phyloP scores from a whole-genome alignment of 495 filamentous ascomycete genomes.

The Pyronema domesticum region DNA sequence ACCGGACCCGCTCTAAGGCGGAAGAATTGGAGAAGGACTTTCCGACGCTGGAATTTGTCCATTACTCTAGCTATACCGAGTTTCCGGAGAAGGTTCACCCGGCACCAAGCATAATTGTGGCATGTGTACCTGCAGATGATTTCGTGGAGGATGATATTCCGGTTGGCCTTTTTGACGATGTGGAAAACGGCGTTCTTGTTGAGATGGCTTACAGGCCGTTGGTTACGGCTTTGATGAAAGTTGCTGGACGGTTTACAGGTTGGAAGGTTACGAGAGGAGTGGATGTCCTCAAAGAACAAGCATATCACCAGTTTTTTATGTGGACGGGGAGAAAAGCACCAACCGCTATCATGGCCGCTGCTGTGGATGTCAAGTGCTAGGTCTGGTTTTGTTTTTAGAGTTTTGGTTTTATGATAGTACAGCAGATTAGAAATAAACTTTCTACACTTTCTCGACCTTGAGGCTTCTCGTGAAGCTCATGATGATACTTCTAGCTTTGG shows the following conservation, averaged over 20 bases:
- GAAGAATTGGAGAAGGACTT: conserved; percentile 41
- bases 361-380: conserved; percentile 6
- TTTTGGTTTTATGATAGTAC: not conserved
- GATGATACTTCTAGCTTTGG: too few relatives aligned
- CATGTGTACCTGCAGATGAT: conserved; percentile 43
- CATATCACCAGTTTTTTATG: conserved; percentile 13
- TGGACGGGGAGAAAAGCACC: conserved; percentile 11
- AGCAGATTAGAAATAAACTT: too few relatives aligned
- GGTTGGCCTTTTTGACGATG: conserved; percentile 22
- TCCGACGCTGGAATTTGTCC: conserved; percentile 33
- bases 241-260: conserved; percentile 33
- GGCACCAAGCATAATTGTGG: conserved; percentile 41
- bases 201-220: conserved; percentile 71
- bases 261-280: conserved; percentile 54
- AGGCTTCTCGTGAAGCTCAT: too few relatives aligned
- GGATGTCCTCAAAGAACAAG: conserved; percentile 59
- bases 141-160: conserved; percentile 37
- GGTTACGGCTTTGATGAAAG: conserved; percentile 42
- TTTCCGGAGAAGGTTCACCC: conserved; percentile 28
- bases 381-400: too few relatives aligned
- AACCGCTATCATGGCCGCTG: conserved; percentile 1
- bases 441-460: too few relatives aligned
- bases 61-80: conserved; percentile 34
- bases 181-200: conserved; percentile 42
- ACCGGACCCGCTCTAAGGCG: conserved; percentile 44